Percentiles rank a stretch among this genome's conserved stretches.
phyloP scores from a whole-genome alignment of 2,329 filamentous ascomycete species.

The Calonectria naviculata region DNA sequence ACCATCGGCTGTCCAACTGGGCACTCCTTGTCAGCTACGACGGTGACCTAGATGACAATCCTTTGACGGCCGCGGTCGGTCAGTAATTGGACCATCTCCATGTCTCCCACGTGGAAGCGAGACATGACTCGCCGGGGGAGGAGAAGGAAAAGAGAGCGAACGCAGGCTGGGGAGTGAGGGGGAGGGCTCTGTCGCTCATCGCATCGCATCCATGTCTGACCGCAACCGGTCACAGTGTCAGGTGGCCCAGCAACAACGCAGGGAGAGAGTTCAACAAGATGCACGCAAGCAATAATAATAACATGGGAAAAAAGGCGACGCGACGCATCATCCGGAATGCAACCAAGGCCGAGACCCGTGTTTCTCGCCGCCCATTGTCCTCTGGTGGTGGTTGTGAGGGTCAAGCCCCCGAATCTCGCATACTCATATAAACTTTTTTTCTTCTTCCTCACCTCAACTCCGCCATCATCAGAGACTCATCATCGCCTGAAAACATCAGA shows the following conservation, averaged over 20 bases:
- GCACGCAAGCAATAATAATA: conserved; percentile 2
- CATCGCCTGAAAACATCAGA: not conserved
- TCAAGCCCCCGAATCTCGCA: not conserved
- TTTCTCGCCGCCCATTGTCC: not conserved
- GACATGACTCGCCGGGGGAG: conserved; percentile 29
- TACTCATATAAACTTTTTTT: not conserved
- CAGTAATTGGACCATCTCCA: conserved; percentile 13
- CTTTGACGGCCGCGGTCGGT: conserved; percentile 3
- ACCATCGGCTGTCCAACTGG: not conserved
- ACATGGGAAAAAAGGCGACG: not conserved
- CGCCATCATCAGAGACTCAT: not conserved
- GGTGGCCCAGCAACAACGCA: conserved; percentile 16
- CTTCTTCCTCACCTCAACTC: not conserved
- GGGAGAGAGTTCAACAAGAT: not conserved
- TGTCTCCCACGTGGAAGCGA: conserved; percentile 29
- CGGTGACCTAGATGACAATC: conserved; percentile 23
- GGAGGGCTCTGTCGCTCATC: not conserved
- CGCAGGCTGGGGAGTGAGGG: not conserved
- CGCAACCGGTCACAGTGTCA: conserved; percentile 22
- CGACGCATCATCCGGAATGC: conserved; percentile 1
- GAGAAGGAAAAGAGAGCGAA: not conserved
- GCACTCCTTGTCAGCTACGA: not conserved
- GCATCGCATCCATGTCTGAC: not conserved
- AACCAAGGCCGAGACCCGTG: not conserved
- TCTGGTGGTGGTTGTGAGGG: not conserved